A percentile compares a stretch with the other conserved stretches of the same genome.
Conservation (phyloP, 2,329 filamentous ascomycete species). For the Exophiala dermatitidis region DNA sequence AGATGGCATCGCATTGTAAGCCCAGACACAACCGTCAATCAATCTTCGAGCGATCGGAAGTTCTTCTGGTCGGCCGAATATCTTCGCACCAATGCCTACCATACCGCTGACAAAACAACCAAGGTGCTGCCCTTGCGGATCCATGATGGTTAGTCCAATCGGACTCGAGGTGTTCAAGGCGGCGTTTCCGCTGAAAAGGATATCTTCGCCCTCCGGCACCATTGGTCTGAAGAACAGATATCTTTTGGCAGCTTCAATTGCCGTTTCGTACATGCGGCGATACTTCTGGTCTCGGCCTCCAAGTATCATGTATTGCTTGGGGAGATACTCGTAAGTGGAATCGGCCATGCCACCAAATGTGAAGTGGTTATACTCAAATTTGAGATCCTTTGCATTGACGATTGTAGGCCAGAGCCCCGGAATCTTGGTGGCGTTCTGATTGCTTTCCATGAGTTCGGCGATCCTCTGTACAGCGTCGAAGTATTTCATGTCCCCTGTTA, state of each 20-base stretch:
- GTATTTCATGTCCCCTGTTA: slow-evolving; percentile 35
- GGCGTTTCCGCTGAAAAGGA: slow-evolving; percentile 54
- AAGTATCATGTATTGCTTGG: slow-evolving; percentile 65
- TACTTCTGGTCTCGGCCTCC: slow-evolving; percentile 62
- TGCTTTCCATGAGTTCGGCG: slow-evolving; percentile 30
- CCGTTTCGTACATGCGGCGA: slow-evolving; percentile 61
- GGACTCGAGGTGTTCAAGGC: slow-evolving; percentile 31
- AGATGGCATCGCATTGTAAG: slow-evolving; percentile 50
- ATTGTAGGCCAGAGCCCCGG: slow-evolving; percentile 37
- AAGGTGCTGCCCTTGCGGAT: slow-evolving; percentile 50
- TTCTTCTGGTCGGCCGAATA: slow-evolving; percentile 51
- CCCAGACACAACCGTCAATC: slow-evolving; percentile 57
- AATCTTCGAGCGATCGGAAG: slow-evolving; percentile 52
- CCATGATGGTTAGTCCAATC: slow-evolving; percentile 25
- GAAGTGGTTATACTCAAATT: slow-evolving; percentile 36
- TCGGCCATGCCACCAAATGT: slow-evolving; percentile 51
- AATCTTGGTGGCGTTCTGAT: slow-evolving; percentile 33
- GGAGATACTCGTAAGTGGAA: slow-evolving; percentile 53
- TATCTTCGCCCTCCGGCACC: slow-evolving; percentile 58
- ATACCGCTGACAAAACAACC: slow-evolving; percentile 66
- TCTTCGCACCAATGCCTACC: slow-evolving; percentile 58
- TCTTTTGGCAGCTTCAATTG: slow-evolving; percentile 61
- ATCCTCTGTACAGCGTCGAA: slow-evolving; percentile 36
- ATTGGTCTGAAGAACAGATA: slow-evolving; percentile 73
- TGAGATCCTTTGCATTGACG: slow-evolving; percentile 29